phyloP scores from a whole-genome alignment of 192 early-diverging fungal species.

The Coemansia sp. region DNA sequence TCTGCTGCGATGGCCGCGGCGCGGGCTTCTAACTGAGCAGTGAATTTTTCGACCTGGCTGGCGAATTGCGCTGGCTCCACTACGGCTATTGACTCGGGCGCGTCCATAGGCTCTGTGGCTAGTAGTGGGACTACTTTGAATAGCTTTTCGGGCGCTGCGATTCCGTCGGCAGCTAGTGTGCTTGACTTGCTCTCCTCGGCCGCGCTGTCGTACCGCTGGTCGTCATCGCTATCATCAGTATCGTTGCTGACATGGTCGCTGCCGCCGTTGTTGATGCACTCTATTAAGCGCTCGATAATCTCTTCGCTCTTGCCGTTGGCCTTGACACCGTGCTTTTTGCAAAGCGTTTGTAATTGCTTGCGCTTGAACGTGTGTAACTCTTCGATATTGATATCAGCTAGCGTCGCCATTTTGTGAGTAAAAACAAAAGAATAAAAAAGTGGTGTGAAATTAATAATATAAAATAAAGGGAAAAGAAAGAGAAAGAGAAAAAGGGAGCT shows the following conservation, averaged over 20 bases:
- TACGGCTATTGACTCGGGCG: slow-evolving; percentile 14
- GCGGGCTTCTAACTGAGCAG: slow-evolving; percentile 40
- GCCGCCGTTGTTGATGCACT: slow-evolving; percentile 4
- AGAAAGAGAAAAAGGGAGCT: not conserved
- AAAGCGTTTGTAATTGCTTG: slow-evolving; percentile 51
- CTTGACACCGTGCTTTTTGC: slow-evolving; percentile 50
- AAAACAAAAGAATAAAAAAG: not conserved
- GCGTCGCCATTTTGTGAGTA: slow-evolving; percentile 1
- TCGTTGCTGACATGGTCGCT: slow-evolving; percentile 1
- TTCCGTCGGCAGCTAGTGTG: not conserved
- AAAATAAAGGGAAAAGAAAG: not conserved
- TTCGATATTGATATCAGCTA: slow-evolving; percentile 28
- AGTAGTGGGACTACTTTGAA: slow-evolving; percentile 23
- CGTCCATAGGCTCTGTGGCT: slow-evolving; percentile 13
- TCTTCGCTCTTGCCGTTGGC: slow-evolving; percentile 53
- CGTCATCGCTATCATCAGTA: slow-evolving; percentile 14
- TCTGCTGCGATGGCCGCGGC: slow-evolving; percentile 27
- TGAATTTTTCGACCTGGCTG: slow-evolving; percentile 27
- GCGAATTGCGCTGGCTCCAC: slow-evolving; percentile 16
- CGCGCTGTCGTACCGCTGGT: not conserved
- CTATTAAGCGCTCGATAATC: slow-evolving; percentile 35
- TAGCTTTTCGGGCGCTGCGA: slow-evolving; percentile 13
- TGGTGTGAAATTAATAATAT: not conserved
- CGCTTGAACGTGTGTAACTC: slow-evolving; percentile 40
- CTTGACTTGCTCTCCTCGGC: not conserved